phyloP scores from a whole-genome alignment of 2,329 filamentous ascomycete species.

The Phyllosticta paracitricarpa region DNA sequence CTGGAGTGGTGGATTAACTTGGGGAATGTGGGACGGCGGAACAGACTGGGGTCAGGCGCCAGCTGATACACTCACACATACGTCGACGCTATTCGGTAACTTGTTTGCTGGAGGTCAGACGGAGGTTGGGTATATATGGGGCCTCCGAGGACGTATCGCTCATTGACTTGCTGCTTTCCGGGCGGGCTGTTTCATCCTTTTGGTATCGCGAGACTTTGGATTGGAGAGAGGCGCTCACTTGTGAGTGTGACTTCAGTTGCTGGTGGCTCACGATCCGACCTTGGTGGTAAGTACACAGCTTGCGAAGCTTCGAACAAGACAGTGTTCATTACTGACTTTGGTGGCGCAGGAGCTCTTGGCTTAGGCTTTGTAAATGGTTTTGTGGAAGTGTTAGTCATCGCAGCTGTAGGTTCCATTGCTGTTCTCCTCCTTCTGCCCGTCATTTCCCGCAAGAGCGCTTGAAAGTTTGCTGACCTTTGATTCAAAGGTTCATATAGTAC shows the following conservation, averaged over 20 bases:
- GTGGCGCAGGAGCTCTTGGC: neutral
- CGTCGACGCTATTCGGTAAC: neutral
- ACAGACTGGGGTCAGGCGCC: neutral
- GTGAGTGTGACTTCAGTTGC: neutral
- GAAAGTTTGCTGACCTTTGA: neutral
- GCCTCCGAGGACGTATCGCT: too few relatives aligned
- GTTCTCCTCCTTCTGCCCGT: neutral
- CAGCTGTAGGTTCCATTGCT: neutral
- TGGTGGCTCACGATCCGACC: neutral
- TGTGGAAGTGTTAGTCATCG: neutral
- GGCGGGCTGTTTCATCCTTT: too few relatives aligned
- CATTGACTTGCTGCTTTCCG: too few relatives aligned
- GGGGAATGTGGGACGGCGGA: neutral
- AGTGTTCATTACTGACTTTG: neutral
- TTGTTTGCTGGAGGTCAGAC: neutral
- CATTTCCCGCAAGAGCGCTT: neutral
- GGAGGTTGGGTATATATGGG: neutral
- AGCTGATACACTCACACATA: neutral
- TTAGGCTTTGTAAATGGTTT: neutral
- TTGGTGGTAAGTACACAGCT: neutral
- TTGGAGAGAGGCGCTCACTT: neutral
- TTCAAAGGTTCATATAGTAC: neutral
- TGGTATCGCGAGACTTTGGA: too few relatives aligned
- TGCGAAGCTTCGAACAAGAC: neutral
- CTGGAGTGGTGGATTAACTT: neutral